These are phyloP conservation scores for Erodium trifolium DNA, from an alignment of 441 rosid species.

Conservation along the genomic window DNA sequence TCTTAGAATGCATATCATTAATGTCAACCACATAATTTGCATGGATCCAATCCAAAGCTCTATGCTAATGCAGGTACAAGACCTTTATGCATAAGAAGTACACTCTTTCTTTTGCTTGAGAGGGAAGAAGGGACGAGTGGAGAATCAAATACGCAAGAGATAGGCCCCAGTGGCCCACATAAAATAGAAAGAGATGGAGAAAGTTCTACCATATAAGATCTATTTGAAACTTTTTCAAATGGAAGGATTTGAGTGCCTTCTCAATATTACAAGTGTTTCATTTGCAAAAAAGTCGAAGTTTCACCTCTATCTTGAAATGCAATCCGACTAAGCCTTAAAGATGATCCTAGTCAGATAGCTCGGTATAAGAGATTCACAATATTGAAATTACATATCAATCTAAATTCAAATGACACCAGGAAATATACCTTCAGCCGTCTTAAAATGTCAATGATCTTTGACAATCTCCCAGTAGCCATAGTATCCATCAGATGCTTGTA, in stretches of 20 bases:
- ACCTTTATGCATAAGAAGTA: not conserved
- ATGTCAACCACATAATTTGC: not conserved
- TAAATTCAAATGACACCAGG: constrained; percentile 16
- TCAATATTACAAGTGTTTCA: not conserved
- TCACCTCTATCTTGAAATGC: constrained; percentile 1
- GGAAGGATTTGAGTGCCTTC: not conserved
- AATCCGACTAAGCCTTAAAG: not conserved
- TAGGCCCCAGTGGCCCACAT: not conserved
- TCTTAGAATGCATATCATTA: not conserved
- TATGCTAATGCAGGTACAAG: not conserved
- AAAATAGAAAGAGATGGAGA: constrained; percentile 3
- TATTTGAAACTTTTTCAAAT: not conserved
- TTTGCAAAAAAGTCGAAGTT: not conserved
- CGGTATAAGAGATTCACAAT: constrained; percentile 10
- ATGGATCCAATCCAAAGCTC: not conserved
- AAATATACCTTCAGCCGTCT: constrained; percentile 73
- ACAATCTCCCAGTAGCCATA: constrained; percentile 77
- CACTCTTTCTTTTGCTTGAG: not conserved
- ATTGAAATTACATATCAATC: constrained; percentile 5
- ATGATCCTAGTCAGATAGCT: constrained; percentile 4
- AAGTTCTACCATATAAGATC: not conserved
- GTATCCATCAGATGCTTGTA: constrained; percentile 73
- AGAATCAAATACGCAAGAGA: not conserved
- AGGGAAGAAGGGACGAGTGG: not conserved
- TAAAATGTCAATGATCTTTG: constrained; percentile 69